Evolutionary conservation across 805 yeast genomes (phyloP), one percentile per base, ranked within the genome.

Genomic region (Saturnispora galanensis): DNA sequence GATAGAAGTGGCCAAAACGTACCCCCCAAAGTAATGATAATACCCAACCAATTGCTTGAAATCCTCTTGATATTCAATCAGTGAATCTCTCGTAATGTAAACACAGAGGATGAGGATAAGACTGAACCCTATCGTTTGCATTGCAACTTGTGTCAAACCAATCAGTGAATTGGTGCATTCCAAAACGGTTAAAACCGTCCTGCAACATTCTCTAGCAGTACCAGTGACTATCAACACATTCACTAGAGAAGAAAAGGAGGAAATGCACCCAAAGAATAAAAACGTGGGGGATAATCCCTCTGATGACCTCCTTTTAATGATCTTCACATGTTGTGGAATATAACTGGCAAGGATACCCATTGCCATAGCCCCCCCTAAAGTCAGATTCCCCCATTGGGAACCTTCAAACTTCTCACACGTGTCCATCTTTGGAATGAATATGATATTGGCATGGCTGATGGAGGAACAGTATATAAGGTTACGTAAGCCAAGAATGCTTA

Each of bases 261-360:
- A 76, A 39, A 80, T 60, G 4, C 81, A 74, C 4, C 93, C 93
- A 35, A 87, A 69, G 11, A 86, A 62, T 30, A 86, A 66, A 56
- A 79, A 86, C 52, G 73, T 68, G 10, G 89, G 84, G 5, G 89
- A 81, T 17, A 86, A 65, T 4, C 96, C 96, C 56, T 84, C 88
- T 10, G 89, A 77, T 5, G 87, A 71, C 41, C 72, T 62, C 41
- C 87, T 70, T 15, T 57, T 52, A 42, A 74, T 60, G 44, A 86
- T 77, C 37, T 79, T 71, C 36, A 68, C 45, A 58, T 81, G 85
- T 63, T 86, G 96, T 0, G 95, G 95, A 3, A 80, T 43, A 57
- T 86, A 86, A 37, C 90, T 81, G 10, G 71, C 52, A 31, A 79
- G 74, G 8, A 86, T 84, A 3, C 88, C 95, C 2, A 74, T 40